Evolutionary conservation across 345 rosid species (phyloP).

Genomic region (Orychophragmus violaceus): DNA sequence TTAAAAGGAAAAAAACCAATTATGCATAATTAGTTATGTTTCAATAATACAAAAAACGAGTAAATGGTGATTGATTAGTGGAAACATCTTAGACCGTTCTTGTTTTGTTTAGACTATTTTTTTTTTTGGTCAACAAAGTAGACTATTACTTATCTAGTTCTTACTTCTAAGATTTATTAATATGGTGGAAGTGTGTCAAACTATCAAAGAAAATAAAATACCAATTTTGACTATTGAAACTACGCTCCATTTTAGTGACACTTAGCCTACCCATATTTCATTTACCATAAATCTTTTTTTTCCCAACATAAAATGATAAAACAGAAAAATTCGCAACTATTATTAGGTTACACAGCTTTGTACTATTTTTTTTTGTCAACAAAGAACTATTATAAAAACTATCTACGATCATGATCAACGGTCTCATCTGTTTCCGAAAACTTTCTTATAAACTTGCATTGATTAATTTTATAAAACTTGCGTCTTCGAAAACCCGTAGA

Average conservation of each 20-base stretch:
- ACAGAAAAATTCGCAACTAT: not conserved
- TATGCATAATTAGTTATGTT: not conserved
- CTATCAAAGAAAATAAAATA: conserved; percentile 24
- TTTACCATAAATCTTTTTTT: not conserved
- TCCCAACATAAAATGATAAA: not conserved
- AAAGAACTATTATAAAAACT: no score
- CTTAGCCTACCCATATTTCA: conserved; percentile 29
- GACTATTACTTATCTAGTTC: not conserved
- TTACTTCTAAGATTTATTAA: not conserved
- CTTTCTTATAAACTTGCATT: no score
- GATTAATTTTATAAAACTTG: no score
- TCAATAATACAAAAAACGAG: not conserved
- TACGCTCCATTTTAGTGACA: conserved; percentile 27
- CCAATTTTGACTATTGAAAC: conserved; percentile 20
- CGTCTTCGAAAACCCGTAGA: no score
- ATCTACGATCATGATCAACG: no score
- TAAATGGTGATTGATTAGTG: not conserved
- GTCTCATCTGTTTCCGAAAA: no score
- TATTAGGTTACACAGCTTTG: no score
- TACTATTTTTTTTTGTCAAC: no score
- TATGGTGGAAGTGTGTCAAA: conserved; percentile 32
- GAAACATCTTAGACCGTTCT: not conserved
- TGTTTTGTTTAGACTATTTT: not conserved
- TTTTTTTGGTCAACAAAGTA: not conserved
- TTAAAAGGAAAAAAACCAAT: not conserved